Evolutionary conservation across 2,329 filamentous ascomycete species (phyloP).

Genomic region (Leptographium radiaticola): DNA sequence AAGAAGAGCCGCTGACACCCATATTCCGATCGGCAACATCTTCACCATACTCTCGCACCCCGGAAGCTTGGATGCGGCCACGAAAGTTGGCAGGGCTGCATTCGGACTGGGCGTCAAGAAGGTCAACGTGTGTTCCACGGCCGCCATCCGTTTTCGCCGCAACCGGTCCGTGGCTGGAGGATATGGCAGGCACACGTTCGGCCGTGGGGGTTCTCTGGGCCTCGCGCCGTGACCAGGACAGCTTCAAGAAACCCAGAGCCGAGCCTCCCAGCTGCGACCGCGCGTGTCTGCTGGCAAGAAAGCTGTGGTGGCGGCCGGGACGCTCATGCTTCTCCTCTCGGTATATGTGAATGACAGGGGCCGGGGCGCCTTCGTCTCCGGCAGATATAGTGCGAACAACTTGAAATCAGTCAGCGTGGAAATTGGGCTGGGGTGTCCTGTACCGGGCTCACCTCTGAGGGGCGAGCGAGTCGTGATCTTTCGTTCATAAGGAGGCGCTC

Average conservation of each 20-base stretch:
- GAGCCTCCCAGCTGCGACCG: background rate
- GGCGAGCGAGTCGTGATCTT: conserved; percentile 10
- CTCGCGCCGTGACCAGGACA: background rate
- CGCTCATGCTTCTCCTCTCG: conserved; percentile 20
- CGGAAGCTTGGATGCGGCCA: conserved; percentile 34
- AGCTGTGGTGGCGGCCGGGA: background rate
- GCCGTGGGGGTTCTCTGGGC: background rate
- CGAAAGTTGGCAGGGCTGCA: conserved; percentile 35
- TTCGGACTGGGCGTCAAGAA: conserved; percentile 44
- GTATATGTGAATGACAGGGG: conserved; percentile 19
- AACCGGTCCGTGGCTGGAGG: background rate
- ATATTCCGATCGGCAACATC: conserved; percentile 52
- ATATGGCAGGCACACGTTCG: background rate
- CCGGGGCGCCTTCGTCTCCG: conserved; percentile 11
- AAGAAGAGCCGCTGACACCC: conserved; percentile 20
- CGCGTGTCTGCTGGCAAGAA: background rate
- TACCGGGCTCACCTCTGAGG: conserved; percentile 12
- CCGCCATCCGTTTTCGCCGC: background rate
- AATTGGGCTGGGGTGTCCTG: background rate
- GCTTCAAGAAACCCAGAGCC: background rate
- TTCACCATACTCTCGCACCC: conserved; percentile 45
- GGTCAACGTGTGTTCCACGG: conserved; percentile 28
- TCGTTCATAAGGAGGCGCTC: conserved; percentile 13
- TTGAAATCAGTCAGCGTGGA: background rate
- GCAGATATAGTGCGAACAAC: background rate